phyloP scores from a whole-genome alignment of 169 alveolate genomes.

The Cryptosporidium sp. region DNA sequence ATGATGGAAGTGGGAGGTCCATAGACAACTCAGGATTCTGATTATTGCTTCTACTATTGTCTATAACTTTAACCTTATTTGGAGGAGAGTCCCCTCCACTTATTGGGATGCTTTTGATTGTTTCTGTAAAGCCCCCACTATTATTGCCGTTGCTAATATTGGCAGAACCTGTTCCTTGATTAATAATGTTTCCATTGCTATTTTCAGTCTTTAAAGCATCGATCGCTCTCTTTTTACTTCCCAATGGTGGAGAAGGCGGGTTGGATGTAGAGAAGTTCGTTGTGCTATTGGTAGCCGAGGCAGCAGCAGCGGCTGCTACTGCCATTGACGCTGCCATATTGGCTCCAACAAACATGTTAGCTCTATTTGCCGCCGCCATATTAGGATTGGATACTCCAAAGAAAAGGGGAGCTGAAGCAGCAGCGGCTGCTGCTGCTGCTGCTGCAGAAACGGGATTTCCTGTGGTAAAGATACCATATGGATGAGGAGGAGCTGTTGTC shows the following conservation, averaged over 20 bases:
- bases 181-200: not conserved
- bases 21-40: not conserved
- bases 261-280: not conserved
- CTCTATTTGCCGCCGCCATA: conserved; percentile 29
- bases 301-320: conserved; percentile 7
- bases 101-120: not conserved
- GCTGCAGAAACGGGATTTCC: conserved; percentile 26
- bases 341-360: conserved; percentile 10
- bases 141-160: not conserved
- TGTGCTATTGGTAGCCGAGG: conserved; percentile 2
- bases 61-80: conserved; percentile 30
- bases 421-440: conserved; percentile 12
- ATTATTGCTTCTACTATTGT: not conserved
- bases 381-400: conserved; percentile 60
- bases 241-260: not conserved
- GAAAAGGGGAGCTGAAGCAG: conserved; percentile 43
- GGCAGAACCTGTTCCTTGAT: conserved; percentile 3
- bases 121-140: not conserved
- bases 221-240: conserved; percentile 4
- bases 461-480: conserved; percentile 38
- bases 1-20: not conserved
- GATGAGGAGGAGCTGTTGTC: conserved; percentile 16
- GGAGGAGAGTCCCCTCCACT: conserved; percentile 23
- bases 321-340: conserved; percentile 3
- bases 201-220: conserved; percentile 34